These are phyloP conservation scores for Lentinula lateritia DNA, from an alignment of 768 basidiomycete genomes.

Conservation along the genomic window DNA sequence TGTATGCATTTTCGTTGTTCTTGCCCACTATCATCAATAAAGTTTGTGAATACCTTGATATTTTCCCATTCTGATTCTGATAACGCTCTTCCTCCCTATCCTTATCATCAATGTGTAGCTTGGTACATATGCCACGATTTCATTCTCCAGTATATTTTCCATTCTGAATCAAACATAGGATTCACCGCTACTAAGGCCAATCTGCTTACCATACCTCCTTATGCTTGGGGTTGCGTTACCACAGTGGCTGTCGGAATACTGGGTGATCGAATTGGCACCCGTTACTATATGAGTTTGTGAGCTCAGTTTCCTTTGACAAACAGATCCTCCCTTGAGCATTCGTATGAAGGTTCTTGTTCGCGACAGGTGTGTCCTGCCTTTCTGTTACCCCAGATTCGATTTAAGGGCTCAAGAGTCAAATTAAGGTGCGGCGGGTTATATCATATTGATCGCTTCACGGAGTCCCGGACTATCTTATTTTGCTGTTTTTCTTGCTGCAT, in stretches of 20 bases:
- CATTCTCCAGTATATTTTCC: not conserved
- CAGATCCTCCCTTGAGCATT: not conserved
- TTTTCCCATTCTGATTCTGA: not conserved
- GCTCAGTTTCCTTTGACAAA: conserved; percentile 11
- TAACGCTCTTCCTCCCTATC: not conserved
- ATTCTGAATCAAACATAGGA: conserved; percentile 27
- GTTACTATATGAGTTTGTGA: conserved; percentile 59
- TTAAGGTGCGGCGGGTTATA: conserved; percentile 51
- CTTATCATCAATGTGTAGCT: not conserved
- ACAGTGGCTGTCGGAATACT: conserved; percentile 57
- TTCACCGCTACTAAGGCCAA: conserved; percentile 65
- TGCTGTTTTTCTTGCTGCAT: conserved; percentile 64
- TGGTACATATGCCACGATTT: not conserved
- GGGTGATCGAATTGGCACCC: conserved; percentile 54
- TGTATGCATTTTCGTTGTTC: conserved; percentile 46
- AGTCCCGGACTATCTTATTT: conserved; percentile 66
- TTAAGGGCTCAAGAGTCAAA: not conserved
- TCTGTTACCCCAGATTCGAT: not conserved
- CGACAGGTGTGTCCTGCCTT: conserved; percentile 1
- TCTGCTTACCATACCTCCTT: conserved; percentile 72
- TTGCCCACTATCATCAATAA: conserved; percentile 50
- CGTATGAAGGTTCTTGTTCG: conserved; percentile 2
- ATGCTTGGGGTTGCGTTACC: conserved; percentile 63
- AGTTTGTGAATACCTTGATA: conserved; percentile 24
- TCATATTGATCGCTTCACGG: conserved; percentile 57